Percentiles rank a stretch among this genome's conserved stretches.
Evolutionary conservation across 805 yeast genomes (phyloP).

Genomic region (Candida incommunis): DNA sequence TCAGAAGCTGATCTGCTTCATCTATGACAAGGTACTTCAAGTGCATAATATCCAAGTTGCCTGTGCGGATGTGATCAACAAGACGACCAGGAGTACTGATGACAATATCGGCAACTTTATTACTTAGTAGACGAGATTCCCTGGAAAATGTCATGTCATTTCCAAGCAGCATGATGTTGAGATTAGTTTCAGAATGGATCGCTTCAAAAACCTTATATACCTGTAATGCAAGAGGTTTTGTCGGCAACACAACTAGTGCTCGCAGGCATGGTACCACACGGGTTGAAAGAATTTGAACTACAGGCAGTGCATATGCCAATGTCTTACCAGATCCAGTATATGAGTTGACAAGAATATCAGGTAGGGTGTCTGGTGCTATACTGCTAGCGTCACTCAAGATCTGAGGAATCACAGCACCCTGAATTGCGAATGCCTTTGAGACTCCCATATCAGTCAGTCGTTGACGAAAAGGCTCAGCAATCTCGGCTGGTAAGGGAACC

Average conservation of each 20-base stretch:
- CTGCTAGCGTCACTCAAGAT: constrained; percentile 29
- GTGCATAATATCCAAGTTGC: constrained; percentile 40
- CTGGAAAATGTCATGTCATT: constrained; percentile 44
- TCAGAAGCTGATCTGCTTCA: constrained; percentile 91
- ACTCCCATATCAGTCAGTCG: constrained; percentile 37
- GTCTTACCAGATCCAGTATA: constrained; percentile 96
- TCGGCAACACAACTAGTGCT: constrained; percentile 76
- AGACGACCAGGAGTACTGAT: constrained; percentile 75
- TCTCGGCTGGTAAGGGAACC: background rate
- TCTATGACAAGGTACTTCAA: constrained; percentile 65
- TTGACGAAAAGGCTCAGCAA: constrained; percentile 19
- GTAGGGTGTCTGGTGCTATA: constrained; percentile 21
- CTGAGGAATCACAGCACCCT: constrained; percentile 48
- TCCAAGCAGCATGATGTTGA: constrained; percentile 45
- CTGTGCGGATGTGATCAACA: constrained; percentile 36
- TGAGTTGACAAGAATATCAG: constrained; percentile 76
- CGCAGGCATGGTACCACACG: constrained; percentile 61
- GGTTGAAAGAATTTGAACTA: constrained; percentile 48
- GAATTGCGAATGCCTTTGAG: constrained; percentile 61
- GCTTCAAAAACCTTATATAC: constrained; percentile 51
- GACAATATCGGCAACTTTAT: constrained; percentile 21
- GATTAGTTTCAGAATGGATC: constrained; percentile 51
- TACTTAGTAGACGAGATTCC: constrained; percentile 40
- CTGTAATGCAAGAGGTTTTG: constrained; percentile 75
- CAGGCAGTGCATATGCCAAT: constrained; percentile 73